Evolutionary conservation across 768 basidiomycete genomes (phyloP), one percentile per base, ranked within the genome.

Genomic region (Fomitopsis pulvina): DNA sequence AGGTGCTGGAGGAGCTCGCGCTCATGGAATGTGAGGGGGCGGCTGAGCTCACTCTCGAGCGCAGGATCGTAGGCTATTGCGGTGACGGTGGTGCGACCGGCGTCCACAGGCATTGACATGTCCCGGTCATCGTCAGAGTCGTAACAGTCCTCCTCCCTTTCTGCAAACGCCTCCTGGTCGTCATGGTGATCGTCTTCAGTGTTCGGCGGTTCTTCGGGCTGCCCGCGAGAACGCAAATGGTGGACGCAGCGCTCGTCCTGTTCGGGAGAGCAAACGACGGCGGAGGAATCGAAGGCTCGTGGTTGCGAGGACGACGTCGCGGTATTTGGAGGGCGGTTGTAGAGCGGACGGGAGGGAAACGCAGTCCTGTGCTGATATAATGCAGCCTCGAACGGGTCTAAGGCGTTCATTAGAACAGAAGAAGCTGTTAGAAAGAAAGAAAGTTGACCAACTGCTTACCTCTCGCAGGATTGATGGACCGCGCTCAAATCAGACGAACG

Each of bases 1-100:
- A 92, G 76, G 54, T 85, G 75, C 14, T 78, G 77, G 32, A 92
- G 71, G 21, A 78, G 74, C n/a, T 86, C 84, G 48, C 81, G 79
- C 63, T 90, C 87, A 42, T 76, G 69, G 0, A 74, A 60, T 6
- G 75, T 79, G 41, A 90, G 74, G 0, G 82, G 74, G 18, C 84
- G 70, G 20, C 74, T 71, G n/a, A 82, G 34, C 14, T 12, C 34
- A 18, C 34, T 37, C 34, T 37, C 34, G 14, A 37, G 34, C 5
- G 34, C 14, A 18, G 34, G 34, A 18, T 37, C 34, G 18, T 37
- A 37, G 34, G 5, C 18, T 18, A 37, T 37, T 38, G 52, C 50
- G 44, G 54, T 52, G 16, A 50, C 53, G 53, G 53, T 59, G 38
- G 52, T 37, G 14, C 34, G 34, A 18, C 34, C 34, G 14, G 34